Base-by-base conservation (phyloP, 139 green algal species). In the Chlamydomonas sp. region DNA sequence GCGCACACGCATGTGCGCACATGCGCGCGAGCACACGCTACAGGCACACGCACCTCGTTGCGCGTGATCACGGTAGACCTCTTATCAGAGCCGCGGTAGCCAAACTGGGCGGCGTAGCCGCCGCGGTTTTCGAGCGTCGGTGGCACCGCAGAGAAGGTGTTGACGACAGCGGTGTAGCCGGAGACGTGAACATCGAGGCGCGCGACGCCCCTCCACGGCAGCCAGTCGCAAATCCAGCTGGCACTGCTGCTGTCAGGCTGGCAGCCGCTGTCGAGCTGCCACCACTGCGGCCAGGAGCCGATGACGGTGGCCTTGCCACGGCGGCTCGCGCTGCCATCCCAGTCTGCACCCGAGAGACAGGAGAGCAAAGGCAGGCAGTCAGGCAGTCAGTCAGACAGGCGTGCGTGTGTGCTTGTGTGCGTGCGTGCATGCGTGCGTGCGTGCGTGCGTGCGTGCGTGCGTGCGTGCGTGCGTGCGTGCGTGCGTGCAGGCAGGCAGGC, bases 51-150 rank as follows among this genome's bases (percentile, higher is more conserved):
- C 76, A 69, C n/a, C n/a, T 85, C 81, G 61, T 87, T 88, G 3
- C 72, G 67, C 4, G 83, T 88, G 62, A 87, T 71, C 26, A 36
- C 72, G 64, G 85, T 82, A 34, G 24, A 74, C 2, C 81, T 68
- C 1, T 61, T 58, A 13, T 72, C 57, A 4, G n/a, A n/a, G 4
- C 58, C 58, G 1, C 54, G n/a, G 50, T 65, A 48, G 16, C 82
- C 82, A 73, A 85, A 88, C 49, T 78, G 74, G 1, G 80, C 73
- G 28, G 82, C 76, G 47, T 79, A 87, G 47, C 82, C 79, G 3
- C 61, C 33, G 13, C 49, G 30, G 70, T 76, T 71, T 36, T 43
- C 6, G 24, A 59, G 48, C 20, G 33, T 43, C 10, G 78, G 74
- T 3, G 74, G 65, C 37, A 81, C 67, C 33, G 77, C 67, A 35